These are phyloP conservation scores for Pelargonium cotyledonis DNA, from an alignment of 441 rosid species.

Conservation along the genomic window DNA sequence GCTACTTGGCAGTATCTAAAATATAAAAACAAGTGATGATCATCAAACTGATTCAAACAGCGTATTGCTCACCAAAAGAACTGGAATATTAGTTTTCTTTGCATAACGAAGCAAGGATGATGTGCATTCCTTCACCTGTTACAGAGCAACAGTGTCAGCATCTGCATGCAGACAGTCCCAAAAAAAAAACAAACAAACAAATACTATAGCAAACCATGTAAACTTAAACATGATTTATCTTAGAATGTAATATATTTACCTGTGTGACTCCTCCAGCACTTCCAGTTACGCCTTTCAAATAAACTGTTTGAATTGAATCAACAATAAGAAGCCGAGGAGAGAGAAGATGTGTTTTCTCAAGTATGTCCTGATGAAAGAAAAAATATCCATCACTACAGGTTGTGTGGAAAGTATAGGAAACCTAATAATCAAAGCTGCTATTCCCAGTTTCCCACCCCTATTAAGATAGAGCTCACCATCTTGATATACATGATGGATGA, in stretches of 20 bases:
- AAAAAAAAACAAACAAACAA: not conserved
- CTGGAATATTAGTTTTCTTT: constrained; percentile 71
- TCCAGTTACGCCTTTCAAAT: constrained; percentile 56
- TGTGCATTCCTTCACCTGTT: constrained; percentile 89
- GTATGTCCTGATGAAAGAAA: constrained; percentile 54
- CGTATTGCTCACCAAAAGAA: constrained; percentile 63
- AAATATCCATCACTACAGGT: constrained; percentile 12
- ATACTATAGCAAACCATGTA: not conserved
- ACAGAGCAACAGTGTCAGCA: constrained; percentile 16
- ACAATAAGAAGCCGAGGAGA: constrained; percentile 68
- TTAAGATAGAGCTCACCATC: not conserved
- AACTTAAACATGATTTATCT: not conserved
- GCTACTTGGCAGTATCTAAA: no score
- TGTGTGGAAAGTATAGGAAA: not conserved
- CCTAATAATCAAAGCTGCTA: not conserved
- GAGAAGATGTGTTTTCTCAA: constrained; percentile 49
- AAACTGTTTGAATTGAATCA: constrained; percentile 89
- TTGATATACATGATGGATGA: not conserved
- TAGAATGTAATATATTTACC: constrained; percentile 30
- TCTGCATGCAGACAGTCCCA: constrained; percentile 2
- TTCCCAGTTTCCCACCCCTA: not conserved
- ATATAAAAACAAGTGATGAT: no score
- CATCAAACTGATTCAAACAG: constrained; percentile 12
- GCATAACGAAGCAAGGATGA: constrained; percentile 83
- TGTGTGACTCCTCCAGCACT: constrained; percentile 71